phyloP scores from a whole-genome alignment of 352 stramenopile genomes.

The Globisporangium nodosum region DNA sequence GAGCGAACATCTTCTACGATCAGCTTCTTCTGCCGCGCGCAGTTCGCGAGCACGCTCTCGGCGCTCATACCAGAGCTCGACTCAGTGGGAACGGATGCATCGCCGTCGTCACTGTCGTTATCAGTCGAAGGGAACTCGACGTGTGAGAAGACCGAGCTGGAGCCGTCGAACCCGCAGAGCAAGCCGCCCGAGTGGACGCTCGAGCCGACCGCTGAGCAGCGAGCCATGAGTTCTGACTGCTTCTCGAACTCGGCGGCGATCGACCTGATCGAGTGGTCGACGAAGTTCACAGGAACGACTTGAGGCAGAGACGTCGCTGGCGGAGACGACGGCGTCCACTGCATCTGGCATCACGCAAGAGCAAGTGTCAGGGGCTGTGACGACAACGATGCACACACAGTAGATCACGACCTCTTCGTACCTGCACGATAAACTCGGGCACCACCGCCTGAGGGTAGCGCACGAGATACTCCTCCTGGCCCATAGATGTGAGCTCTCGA shows the following conservation, averaged over 20 bases:
- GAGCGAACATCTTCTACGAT: conserved; percentile 25
- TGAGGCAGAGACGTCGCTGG: neutral
- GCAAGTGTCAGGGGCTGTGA: neutral
- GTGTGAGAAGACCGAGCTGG: neutral
- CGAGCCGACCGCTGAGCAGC: neutral
- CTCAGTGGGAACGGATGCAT: neutral
- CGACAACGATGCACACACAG: neutral
- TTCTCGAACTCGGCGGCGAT: conserved; percentile 3
- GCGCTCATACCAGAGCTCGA: neutral
- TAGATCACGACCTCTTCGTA: conserved; percentile 4
- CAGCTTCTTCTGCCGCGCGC: conserved; percentile 21
- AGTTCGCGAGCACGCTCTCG: conserved; percentile 28
- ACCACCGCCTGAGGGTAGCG: conserved; percentile 53
- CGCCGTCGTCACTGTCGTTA: neutral
- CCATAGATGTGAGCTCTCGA: neutral
- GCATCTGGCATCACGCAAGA: neutral
- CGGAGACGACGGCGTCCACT: neutral
- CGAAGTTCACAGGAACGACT: conserved; percentile 8
- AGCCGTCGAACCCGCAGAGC: neutral
- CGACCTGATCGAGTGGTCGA: neutral
- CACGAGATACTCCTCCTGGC: conserved; percentile 70
- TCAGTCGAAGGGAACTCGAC: neutral
- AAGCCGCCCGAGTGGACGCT: neutral
- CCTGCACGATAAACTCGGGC: conserved; percentile 69
- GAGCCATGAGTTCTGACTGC: neutral